phyloP scores from a whole-genome alignment of 2,329 filamentous ascomycete species.

The Calonectria henricotiae region DNA sequence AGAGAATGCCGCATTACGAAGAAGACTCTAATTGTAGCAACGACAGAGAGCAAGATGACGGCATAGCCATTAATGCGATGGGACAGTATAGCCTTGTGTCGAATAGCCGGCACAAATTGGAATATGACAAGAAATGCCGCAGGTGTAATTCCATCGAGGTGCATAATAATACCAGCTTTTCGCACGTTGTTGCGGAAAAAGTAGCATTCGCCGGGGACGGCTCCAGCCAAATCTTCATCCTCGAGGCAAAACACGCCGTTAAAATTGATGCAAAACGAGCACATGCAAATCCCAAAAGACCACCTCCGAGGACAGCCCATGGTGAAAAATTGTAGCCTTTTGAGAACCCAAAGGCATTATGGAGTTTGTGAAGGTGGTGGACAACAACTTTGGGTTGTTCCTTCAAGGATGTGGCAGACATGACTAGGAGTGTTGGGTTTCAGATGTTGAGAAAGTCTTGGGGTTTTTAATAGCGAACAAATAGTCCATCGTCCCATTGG shows the following conservation, averaged over 20 bases:
- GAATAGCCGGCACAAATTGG: constrained; percentile 66
- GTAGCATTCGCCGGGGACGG: constrained; percentile 21
- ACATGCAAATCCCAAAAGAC: constrained; percentile 4
- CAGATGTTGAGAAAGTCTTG: no score
- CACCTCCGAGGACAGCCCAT: background rate
- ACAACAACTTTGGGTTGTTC: background rate
- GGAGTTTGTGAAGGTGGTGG: background rate
- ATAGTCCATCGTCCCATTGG: background rate
- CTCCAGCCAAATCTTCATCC: background rate
- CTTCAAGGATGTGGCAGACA: background rate
- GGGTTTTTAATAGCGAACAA: background rate
- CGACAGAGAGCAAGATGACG: constrained; percentile 65
- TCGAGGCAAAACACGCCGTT: background rate
- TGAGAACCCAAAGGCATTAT: constrained; percentile 9
- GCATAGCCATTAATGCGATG: constrained; percentile 76
- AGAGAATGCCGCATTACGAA: constrained; percentile 69
- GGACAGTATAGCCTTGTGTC: constrained; percentile 67
- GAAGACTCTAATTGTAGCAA: constrained; percentile 66
- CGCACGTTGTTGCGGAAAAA: background rate
- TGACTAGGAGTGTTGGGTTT: background rate
- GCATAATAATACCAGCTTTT: constrained; percentile 61
- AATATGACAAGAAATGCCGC: constrained; percentile 62
- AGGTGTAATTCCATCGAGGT: constrained; percentile 63
- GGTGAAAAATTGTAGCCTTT: constrained; percentile 8
- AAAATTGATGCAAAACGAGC: constrained; percentile 12